Evolutionary conservation across 495 filamentous ascomycete species (phyloP).

Genomic region (Parathielavia hyrcaniae): DNA sequence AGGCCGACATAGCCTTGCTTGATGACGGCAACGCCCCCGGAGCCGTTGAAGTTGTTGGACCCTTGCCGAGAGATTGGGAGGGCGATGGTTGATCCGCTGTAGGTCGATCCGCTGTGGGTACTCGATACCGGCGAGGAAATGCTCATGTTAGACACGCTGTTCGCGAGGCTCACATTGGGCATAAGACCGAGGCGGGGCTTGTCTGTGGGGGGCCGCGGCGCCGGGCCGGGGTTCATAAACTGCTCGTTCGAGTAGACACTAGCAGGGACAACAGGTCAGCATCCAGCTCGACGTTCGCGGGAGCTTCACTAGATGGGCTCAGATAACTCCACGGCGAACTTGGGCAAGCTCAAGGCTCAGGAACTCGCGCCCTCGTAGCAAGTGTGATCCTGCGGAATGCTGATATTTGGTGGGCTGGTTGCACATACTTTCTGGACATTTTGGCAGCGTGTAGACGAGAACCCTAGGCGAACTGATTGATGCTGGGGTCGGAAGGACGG

Average conservation of each 20-base stretch:
- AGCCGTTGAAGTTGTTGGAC: constrained; percentile 53
- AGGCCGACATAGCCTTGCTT: constrained; percentile 68
- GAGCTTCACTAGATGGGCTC: neutral
- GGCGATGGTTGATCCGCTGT: constrained; percentile 59
- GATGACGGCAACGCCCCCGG: constrained; percentile 62
- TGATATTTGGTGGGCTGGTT: no score
- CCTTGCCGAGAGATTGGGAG: constrained; percentile 57
- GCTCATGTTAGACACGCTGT: constrained; percentile 69
- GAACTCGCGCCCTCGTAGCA: no score
- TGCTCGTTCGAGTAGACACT: constrained; percentile 58
- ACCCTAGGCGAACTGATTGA: neutral
- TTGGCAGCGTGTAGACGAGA: neutral
- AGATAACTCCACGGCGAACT: neutral
- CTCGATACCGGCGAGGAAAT: constrained; percentile 56
- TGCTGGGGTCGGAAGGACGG: neutral
- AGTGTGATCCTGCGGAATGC: no score
- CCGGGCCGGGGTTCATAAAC: constrained; percentile 97
- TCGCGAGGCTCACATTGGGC: constrained; percentile 62
- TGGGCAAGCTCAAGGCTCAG: no score
- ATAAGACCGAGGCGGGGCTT: constrained; percentile 74
- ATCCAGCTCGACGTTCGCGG: neutral
- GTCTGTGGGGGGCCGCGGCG: constrained; percentile 81
- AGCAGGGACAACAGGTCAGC: constrained; percentile 19
- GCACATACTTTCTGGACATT: constrained; percentile 20
- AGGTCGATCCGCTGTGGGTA: constrained; percentile 56